These are phyloP conservation scores for Dendryphion nanum DNA, from an alignment of 2,329 filamentous ascomycete species.

Conservation along the genomic window DNA sequence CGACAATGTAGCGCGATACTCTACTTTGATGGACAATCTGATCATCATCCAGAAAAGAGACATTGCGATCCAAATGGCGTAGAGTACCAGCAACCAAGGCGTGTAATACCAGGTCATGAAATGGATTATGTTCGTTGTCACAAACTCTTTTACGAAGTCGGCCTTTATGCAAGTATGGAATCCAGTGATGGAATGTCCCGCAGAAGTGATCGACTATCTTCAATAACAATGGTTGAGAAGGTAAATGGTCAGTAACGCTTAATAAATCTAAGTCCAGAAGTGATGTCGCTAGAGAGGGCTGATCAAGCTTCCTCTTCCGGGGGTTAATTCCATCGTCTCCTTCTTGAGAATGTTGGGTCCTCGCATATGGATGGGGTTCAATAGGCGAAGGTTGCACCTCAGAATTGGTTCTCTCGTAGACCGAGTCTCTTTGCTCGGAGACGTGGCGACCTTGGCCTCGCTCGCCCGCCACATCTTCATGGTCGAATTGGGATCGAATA, in stretches of 20 bases:
- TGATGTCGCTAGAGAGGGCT: slow-evolving; percentile 13
- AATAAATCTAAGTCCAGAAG: slow-evolving; percentile 19
- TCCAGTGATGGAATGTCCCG: slow-evolving; percentile 35
- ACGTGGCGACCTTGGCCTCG: too few relatives aligned
- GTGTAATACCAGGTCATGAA: slow-evolving; percentile 25
- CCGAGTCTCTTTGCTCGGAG: too few relatives aligned
- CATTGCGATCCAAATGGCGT: slow-evolving; percentile 25
- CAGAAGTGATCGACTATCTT: slow-evolving; percentile 32
- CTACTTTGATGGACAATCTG: slow-evolving; percentile 23
- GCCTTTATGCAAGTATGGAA: slow-evolving; percentile 32
- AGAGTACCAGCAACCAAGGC: slow-evolving; percentile 26
- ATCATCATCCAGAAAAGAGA: slow-evolving; percentile 23
- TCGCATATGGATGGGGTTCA: neutral
- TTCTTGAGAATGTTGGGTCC: neutral
- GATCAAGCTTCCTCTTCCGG: slow-evolving; percentile 24
- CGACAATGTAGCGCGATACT: slow-evolving; percentile 29
- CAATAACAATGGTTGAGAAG: slow-evolving; percentile 21
- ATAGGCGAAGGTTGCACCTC: neutral
- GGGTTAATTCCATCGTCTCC: slow-evolving; percentile 7
- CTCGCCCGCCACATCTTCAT: slow-evolving; percentile 5
- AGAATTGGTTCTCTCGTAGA: too few relatives aligned
- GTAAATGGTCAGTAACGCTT: slow-evolving; percentile 26
- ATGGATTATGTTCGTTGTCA: slow-evolving; percentile 12
- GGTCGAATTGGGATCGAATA: slow-evolving; percentile 20
- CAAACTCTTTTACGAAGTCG: slow-evolving; percentile 23